A percentile compares a stretch with the other conserved stretches of the same genome.
These are phyloP conservation scores for Aeschynomene evenia DNA, from an alignment of 306 rosid genomes.

Conservation along the genomic window DNA sequence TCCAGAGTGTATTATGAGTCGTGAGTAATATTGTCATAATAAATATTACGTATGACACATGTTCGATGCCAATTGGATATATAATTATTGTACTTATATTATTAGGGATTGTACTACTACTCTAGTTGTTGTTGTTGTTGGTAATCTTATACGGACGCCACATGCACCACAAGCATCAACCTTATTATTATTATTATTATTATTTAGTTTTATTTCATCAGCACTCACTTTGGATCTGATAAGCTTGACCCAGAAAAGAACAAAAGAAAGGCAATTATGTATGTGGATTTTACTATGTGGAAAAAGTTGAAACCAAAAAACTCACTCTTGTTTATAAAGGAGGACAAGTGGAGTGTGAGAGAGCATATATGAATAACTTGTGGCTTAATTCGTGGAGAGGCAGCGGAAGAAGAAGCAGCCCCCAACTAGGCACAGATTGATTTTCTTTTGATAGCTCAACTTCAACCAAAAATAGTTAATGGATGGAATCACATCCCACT, in stretches of 20 bases:
- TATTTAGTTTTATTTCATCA: neutral
- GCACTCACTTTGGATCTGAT: neutral
- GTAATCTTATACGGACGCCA: conserved; percentile 19
- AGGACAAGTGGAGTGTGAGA: conserved; percentile 23
- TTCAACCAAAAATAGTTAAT: conserved; percentile 31
- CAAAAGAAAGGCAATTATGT: neutral
- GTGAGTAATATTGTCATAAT: too few relatives aligned
- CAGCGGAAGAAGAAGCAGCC: neutral
- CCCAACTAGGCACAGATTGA: conserved; percentile 8
- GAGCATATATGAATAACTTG: conserved; percentile 24
- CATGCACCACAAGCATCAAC: conserved; percentile 13
- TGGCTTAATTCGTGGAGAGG: conserved; percentile 34
- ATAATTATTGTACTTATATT: too few relatives aligned
- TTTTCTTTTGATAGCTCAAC: conserved; percentile 26
- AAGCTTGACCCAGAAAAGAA: neutral
- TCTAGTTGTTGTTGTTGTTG: too few relatives aligned
- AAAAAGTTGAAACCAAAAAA: neutral
- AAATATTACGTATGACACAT: too few relatives aligned
- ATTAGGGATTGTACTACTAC: neutral
- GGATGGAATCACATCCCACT: conserved; percentile 38
- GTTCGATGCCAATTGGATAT: too few relatives aligned
- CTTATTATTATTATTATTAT: neutral
- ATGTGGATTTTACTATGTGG: neutral
- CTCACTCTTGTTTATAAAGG: neutral
- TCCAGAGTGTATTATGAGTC: too few relatives aligned